Base-by-base conservation (phyloP, 1,139 yeast genomes). In the Debaryomyces singareniensis region DNA sequence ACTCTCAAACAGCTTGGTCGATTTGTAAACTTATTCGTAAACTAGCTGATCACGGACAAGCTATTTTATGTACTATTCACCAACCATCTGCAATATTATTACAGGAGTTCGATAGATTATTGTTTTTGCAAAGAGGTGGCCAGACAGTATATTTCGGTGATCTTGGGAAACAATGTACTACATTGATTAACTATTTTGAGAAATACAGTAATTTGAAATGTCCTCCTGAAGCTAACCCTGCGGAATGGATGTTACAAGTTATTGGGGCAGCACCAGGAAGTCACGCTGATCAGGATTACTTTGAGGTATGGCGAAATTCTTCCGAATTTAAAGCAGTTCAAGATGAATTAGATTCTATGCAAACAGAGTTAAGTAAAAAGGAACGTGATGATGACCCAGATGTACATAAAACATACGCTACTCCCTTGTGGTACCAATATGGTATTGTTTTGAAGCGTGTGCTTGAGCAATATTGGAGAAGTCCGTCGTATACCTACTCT, bases 121-220 rank as follows among this genome's bases (percentile, higher is more conserved):
- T 61, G 37, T 59, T 61, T 35, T 51, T 61, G 39, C 65, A 59
- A 44, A 55, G 45, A 38, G 68, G 68, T 37, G 84, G 84, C 38
- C 58, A 67, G 50, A 76, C 81, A 38, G 83, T 77, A 24, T 78
- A 78, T 50, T 76, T 75, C 47, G 83, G 83, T 37, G 80, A 76
- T 39, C 73, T 76, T 45, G 84, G 83, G 37, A 51, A 58, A 34
- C 63, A 66, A 42, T 82, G 81, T 34, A 30, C 45, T 9, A 60
- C 73, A 3, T 53, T 78, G 45, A 55, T 71, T 31, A 45, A 56
- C 25, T 78, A 78, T 45, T 78, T 78, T 42, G 82, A 75, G 49
- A 61, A 64, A 40, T 59, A 76, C 36, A 79, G 80, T 10, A 60
- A 62, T 26, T 49, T 46, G 23, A 44, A 61, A 35, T 75, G 81